Base-by-base conservation (phyloP, 2,329 filamentous ascomycete genomes). In the Paecilomyces formosus region DNA sequence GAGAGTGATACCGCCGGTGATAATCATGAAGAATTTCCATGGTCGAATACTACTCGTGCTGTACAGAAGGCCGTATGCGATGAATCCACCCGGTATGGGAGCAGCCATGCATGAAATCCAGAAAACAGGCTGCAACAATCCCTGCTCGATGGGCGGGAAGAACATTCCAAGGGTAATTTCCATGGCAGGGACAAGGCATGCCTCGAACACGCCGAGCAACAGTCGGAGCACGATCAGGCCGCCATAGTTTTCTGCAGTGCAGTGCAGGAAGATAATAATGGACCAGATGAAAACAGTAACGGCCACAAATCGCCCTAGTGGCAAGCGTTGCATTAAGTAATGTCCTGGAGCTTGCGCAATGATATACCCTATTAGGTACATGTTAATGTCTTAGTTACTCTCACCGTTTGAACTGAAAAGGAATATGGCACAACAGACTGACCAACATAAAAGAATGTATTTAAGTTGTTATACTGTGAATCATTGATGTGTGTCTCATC, bases 81-180 rank as follows among this genome's bases (percentile, higher is more conserved):
- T 72, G 33, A 77, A 76, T 0, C 71, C 74, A 0, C 72, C 68
- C 1, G 66, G 64, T 22, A 77, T 69, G 9, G 74, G 73, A 0
- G 75, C 55, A 3, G 59, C 62, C 54, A 63, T 53, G 13, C 61
- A 64, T 2, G 61, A 60, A 2, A 62, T 50, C 81, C 81, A 84
- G 59, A 83, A 83, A 0, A 84, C 67, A 0, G 81, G 74, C 8
- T 80, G 78, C 0, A 81, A 75, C 51, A 81, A 73, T 1, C 76
- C 73, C 9, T 74, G 74, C 50, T 82, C 79, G 9, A 74, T 65
- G 0, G 69, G 60, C 1, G 74, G 76, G 63, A 84, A 82, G 50
- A 79, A 78, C 62, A 64, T 64, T n/a, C 71, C 72, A 8, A 77
- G 72, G 0, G 75, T 76, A 54, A 77, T 72, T 31, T 77, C 75